Base-by-base conservation (phyloP, 78 protist genomes). In the Planoprotostelium fungivorum region DNA sequence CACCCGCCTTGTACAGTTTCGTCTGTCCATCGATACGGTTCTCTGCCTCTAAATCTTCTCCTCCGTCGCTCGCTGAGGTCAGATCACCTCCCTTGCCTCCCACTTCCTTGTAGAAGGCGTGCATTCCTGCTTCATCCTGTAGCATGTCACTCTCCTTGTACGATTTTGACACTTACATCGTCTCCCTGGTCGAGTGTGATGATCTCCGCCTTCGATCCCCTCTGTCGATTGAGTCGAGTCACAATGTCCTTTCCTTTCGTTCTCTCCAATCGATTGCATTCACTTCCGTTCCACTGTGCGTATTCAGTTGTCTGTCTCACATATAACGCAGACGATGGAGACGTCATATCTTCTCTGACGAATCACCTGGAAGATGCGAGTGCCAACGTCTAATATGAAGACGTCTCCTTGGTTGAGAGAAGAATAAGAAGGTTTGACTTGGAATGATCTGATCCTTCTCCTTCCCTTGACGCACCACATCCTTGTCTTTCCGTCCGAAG, bases 271-370 rank as follows among this genome's bases (percentile, higher is more conserved):
- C 96, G 38, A 38, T 94, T 94, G 36, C 93, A 9, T 34, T 94
- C 96, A 5, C 88, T 89, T 38, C 96, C 96, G 88, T 94, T 94
- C 96, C 96, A 94, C 88, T 94, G 95, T 85, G 89, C 89, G 86
- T 89, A 38, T 35, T 89, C 89, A n/a, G n/a, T n/a, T 89, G 63
- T 88, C 34, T 93, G 89, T 36, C 89, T 93, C n/a, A n/a, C n/a
- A n/a, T n/a, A 51, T 51, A 51, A 51, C 16, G 73, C 73, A 51
- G 73, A 51, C 73, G 73, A 51, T 5, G 73, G 73, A 25, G 73
- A 25, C 73, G 73, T 51, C 73, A 51, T 51, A 51, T 51, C 73
- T 51, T 51, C 73, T 16, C 31, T 16, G 73, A 51, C 5, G 5
- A 25, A 5, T 51, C 73, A 51, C 73, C 73, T 51, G 73, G 73